These are phyloP conservation scores for Cinchona pubescens DNA, from an alignment of 257 asterid species.

Conservation along the genomic window DNA sequence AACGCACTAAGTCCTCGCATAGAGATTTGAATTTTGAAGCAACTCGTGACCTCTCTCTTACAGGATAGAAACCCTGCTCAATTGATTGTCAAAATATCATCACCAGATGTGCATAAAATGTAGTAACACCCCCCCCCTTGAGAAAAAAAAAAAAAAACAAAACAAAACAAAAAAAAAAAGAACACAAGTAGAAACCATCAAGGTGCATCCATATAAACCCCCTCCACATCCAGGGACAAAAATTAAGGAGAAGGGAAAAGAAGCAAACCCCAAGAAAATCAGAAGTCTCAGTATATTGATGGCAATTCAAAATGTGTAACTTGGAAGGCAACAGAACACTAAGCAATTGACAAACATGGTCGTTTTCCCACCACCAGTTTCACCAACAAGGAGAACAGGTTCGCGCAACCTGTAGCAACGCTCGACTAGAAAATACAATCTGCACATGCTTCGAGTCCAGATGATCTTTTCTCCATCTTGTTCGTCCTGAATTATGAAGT, in stretches of 20 bases:
- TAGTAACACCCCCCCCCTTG: too few relatives aligned
- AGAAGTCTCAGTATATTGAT: conserved; percentile 90
- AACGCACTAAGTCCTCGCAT: conserved; percentile 43
- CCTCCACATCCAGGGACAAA: conserved; percentile 6
- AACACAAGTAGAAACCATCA: too few relatives aligned
- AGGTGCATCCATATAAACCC: not conserved
- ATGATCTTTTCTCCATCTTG: conserved; percentile 47
- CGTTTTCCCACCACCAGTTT: conserved; percentile 99
- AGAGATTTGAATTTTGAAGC: conserved; percentile 54
- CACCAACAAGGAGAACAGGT: conserved; percentile 98
- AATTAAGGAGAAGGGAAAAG: conserved; percentile 9
- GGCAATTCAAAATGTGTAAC: conserved; percentile 86
- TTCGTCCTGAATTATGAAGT: conserved; percentile 20
- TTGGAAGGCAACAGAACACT: conserved; percentile 62
- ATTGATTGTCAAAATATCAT: conserved; percentile 26
- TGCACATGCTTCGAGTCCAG: conserved; percentile 76
- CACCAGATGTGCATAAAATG: not conserved
- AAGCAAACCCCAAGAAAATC: conserved; percentile 93
- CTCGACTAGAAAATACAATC: conserved; percentile 81
- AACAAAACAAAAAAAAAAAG: too few relatives aligned
- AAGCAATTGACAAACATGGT: conserved; percentile 87
- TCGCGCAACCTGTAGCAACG: conserved; percentile 90
- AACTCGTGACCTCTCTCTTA: conserved; percentile 81
- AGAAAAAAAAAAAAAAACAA: too few relatives aligned
- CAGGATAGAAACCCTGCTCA: conserved; percentile 85